A percentile compares a stretch with the other conserved stretches of the same genome.
Conservation (phyloP, 2,329 filamentous ascomycete species). For the Stemphylium vesicarium region DNA sequence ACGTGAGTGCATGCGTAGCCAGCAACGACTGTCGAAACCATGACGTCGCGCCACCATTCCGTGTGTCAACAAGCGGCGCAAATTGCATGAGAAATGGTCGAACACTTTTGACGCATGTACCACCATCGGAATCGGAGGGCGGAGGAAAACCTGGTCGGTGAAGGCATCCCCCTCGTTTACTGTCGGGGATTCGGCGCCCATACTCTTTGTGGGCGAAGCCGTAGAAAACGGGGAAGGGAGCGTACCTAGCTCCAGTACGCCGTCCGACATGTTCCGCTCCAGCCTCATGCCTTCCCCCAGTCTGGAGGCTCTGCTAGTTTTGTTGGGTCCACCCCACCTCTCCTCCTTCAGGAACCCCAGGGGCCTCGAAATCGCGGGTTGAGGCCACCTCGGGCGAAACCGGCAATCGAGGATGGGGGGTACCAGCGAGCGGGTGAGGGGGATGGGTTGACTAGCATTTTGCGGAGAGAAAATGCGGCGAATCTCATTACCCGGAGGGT, state of each 20-base stretch:
- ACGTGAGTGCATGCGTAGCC: background rate
- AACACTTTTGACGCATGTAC: slow-evolving; percentile 1
- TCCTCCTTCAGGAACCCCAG: slow-evolving; percentile 1
- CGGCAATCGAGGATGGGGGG: background rate
- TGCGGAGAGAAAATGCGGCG: background rate
- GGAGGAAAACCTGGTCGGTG: slow-evolving; percentile 4
- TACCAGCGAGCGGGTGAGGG: background rate
- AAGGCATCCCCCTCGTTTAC: background rate
- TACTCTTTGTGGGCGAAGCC: slow-evolving; percentile 6
- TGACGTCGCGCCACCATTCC: slow-evolving; percentile 6
- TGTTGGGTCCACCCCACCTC: background rate
- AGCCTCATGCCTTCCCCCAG: slow-evolving; percentile 1
- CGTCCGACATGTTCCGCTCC: slow-evolving; percentile 11
- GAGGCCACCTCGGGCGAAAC: slow-evolving; percentile 1
- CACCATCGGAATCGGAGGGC: slow-evolving; percentile 6
- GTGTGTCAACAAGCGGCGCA: slow-evolving; percentile 11
- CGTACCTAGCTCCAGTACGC: slow-evolving; percentile 12
- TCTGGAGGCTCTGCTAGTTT: slow-evolving; percentile 1
- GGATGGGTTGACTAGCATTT: background rate
- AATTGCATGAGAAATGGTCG: slow-evolving; percentile 1
- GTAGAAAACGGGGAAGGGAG: slow-evolving; percentile 1
- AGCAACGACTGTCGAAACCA: background rate
- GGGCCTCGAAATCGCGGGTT: background rate
- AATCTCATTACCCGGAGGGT: background rate
- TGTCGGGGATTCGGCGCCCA: slow-evolving; percentile 9